Base-by-base conservation (phyloP, 805 yeast genomes). In the Wickerhamiella sergipiensis region DNA sequence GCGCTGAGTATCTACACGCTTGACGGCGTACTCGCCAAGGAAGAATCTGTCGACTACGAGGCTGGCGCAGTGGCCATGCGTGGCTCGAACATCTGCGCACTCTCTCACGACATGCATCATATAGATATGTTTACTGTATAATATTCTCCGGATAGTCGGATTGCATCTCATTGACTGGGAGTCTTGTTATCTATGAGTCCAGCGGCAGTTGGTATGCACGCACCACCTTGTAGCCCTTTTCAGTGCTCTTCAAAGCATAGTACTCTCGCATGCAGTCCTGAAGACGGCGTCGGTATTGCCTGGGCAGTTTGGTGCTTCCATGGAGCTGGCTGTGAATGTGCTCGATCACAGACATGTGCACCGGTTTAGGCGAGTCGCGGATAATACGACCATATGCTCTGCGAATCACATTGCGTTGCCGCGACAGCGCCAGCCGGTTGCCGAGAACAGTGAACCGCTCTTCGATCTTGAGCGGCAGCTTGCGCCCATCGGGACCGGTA, bases 401-500 rank as follows among this genome's bases (percentile, higher is more conserved):
- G 12, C 38, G 45, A n/a, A 53, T 33, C 12, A 42, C 17, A 19
- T 53, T 53, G 13, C 44, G 49, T 43, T 50, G 53, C 7, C 55
- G 46, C 19, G 47, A 22, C 15, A 22, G 42, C 6, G 53, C 44
- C 8, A 42, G 43, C 10, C 46, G 50, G 15, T 33, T 29, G n/a
- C 55, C 55, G n/a, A 50, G 29, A 7, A 48, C 47, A 1, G 50
- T 50, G 10, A 39, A 50, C 19, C 10, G 44, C 6, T 17, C 22
- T 39, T 17, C 15, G 3, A 50, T 52, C 8, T 53, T 50, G 9
- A 53, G 50, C 2, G 33, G 19, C 44, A 61, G 53, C 42, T 60
- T 61, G 22, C 61, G 52, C 15, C 56, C 55, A 13, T 56, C 53
- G 8, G 23, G 24, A 19, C 63, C 62, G 7, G 21, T 21, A 12